Conservation (phyloP, 306 rosid genomes). For the Trifolium repens region DNA sequence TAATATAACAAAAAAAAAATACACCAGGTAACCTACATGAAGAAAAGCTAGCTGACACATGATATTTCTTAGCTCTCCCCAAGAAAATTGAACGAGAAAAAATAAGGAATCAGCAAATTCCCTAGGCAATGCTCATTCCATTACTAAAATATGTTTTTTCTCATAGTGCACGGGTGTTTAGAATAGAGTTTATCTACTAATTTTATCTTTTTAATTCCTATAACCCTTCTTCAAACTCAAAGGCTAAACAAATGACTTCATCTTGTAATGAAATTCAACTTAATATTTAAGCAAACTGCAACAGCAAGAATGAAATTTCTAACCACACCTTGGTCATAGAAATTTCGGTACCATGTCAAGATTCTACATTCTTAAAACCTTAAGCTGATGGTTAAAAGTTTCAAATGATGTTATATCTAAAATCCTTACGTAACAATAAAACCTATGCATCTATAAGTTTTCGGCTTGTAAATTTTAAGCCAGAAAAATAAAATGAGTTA, state of each 20-base stretch:
- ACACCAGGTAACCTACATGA: not conserved
- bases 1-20: not conserved
- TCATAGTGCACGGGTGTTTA: not conserved
- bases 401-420: not conserved
- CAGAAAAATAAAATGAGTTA: not conserved
- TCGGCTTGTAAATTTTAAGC: not conserved
- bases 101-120: not conserved
- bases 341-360: not conserved
- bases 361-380: not conserved
- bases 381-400: not conserved
- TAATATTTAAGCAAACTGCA: not conserved
- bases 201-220: constrained; percentile 6
- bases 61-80: constrained; percentile 6
- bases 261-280: not conserved
- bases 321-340: constrained; percentile 10
- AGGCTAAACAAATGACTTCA: constrained; percentile 10
- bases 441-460: not conserved
- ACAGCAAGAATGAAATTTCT: not conserved
- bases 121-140: not conserved
- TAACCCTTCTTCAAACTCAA: constrained; percentile 20
- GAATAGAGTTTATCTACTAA: not conserved
- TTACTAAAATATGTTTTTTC: not conserved
- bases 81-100: constrained; percentile 17
- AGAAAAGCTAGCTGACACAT: constrained; percentile 1
- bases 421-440: not conserved